phyloP scores from a whole-genome alignment of 1,139 yeast species.

The Tardiomyces digboiensis region DNA sequence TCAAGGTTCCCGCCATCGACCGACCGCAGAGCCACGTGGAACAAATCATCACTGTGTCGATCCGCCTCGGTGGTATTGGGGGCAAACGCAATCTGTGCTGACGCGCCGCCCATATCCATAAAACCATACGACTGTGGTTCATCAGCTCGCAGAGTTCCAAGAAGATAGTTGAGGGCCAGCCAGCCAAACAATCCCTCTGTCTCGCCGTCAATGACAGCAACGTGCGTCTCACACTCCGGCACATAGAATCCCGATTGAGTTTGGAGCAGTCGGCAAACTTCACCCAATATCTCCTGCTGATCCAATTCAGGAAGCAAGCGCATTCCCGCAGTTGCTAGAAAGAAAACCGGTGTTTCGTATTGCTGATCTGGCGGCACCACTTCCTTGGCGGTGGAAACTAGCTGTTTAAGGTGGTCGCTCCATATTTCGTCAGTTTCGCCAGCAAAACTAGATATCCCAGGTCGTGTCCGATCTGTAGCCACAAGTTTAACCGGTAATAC shows the following conservation, averaged over 20 bases:
- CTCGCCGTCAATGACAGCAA: slow-evolving; percentile 66
- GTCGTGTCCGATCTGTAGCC: slow-evolving; percentile 53
- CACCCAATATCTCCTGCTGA: slow-evolving; percentile 42
- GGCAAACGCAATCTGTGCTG: slow-evolving; percentile 74
- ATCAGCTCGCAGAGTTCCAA: slow-evolving; percentile 16
- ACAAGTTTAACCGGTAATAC: slow-evolving; percentile 35
- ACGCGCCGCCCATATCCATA: slow-evolving; percentile 84
- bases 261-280: slow-evolving; percentile 47
- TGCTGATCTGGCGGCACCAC: slow-evolving; percentile 60
- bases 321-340: slow-evolving; percentile 86
- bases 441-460: slow-evolving; percentile 56
- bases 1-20: slow-evolving; percentile 29
- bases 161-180: slow-evolving; percentile 64
- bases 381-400: slow-evolving; percentile 45
- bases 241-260: slow-evolving; percentile 47
- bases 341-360: slow-evolving; percentile 60
- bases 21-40: slow-evolving; percentile 39
- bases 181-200: slow-evolving; percentile 78
- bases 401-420: slow-evolving; percentile 44
- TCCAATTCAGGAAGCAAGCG: slow-evolving; percentile 50
- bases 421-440: slow-evolving; percentile 45
- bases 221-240: slow-evolving; percentile 41
- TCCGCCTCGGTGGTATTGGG: slow-evolving; percentile 49
- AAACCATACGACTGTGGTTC: slow-evolving; percentile 60
- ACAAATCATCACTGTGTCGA: slow-evolving; percentile 47